Base-by-base conservation (phyloP, 1,284 basidiomycete species). In the Coniferiporia sulphurascens region DNA sequence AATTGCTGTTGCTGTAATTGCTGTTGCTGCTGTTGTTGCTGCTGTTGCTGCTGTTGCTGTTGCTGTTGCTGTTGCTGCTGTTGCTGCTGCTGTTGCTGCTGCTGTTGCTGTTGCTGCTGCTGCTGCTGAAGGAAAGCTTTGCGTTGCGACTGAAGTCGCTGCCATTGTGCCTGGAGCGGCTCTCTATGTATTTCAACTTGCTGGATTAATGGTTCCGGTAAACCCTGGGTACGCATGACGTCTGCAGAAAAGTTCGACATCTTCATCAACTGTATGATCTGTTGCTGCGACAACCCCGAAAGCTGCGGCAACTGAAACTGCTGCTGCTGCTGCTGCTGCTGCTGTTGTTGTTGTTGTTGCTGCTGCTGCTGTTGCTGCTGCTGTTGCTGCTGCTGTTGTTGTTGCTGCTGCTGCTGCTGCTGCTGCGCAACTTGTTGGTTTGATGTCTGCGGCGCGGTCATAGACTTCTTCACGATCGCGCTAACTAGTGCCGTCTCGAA, bases 121-220 rank as follows among this genome's bases (percentile, higher is more conserved):
- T 45, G 71, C 67, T 41, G 67, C 68, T 0, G 63, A 68, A 50
- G 65, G 63, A 55, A 62, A n/a, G 63, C 58, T 4, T 34, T 63
- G 15, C 49, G 70, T 63, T 5, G 58, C 21, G 38, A 71, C 36
- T 41, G 52, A 69, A 48, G 63, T 63, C 51, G 17, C 36, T 12
- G 41, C 62, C 45, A 58, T 5, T 48, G 27, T 68, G 71, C 35
- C 63, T 68, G 54, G 64, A 38, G 56, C 58, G 71, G 68, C 1
- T 75, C 43, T 46, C 88, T 81, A 67, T 86, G 67, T 4, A 64
- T 64, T 62, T 90, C 88, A 44, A 91, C 78, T 59, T 81, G 75
- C 35, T 70, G 60, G 57, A 90, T 84, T 54, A 83, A 68, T 43
- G 75, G 63, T 13, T 83, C 80, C 1, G 74, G 71, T n/a, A 87